phyloP scores from a whole-genome alignment of 495 filamentous ascomycete species.

The Halenospora varia region DNA sequence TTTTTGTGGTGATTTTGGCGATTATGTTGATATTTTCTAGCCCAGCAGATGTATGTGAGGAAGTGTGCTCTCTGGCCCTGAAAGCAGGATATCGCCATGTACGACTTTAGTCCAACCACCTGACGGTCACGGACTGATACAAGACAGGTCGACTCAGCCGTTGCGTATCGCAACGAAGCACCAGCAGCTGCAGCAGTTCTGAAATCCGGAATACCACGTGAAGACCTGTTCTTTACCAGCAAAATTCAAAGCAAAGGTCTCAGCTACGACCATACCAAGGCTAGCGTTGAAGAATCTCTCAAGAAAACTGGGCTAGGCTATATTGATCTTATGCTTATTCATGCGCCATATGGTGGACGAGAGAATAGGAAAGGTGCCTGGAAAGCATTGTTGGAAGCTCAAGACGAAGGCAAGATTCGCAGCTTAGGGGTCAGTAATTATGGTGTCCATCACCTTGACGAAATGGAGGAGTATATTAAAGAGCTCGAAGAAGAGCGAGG shows the following conservation, averaged over 20 bases:
- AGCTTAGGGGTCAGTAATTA: conserved; percentile 67
- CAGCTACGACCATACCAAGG: conserved; percentile 47
- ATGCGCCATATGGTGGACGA: conserved; percentile 57
- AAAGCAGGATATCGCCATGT: conserved; percentile 71
- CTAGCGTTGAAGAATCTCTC: conserved; percentile 46
- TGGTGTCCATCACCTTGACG: conserved; percentile 63
- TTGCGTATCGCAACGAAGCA: conserved; percentile 66
- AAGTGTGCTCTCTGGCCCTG: conserved; percentile 58
- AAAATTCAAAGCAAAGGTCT: conserved; percentile 52
- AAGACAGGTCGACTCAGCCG: conserved; percentile 63
- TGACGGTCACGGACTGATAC: conserved; percentile 1
- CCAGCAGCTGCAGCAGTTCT: conserved; percentile 60
- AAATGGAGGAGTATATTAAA: conserved; percentile 72
- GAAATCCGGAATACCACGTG: conserved; percentile 52
- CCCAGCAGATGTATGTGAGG: conserved; percentile 46
- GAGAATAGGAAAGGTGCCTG: conserved; percentile 55
- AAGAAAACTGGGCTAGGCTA: conserved; percentile 52
- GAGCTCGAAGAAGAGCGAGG: conserved; percentile 54
- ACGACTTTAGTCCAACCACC: conserved; percentile 16
- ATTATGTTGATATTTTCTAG: conserved; percentile 18
- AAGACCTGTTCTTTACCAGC: conserved; percentile 67
- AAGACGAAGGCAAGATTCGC: conserved; percentile 59
- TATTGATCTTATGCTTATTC: conserved; percentile 61
- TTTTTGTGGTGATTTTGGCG: conserved; percentile 3
- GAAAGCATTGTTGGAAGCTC: conserved; percentile 59